These are phyloP conservation scores for Paraleonurus japonicus DNA, from an alignment of 257 asterid genomes.

Conservation along the genomic window DNA sequence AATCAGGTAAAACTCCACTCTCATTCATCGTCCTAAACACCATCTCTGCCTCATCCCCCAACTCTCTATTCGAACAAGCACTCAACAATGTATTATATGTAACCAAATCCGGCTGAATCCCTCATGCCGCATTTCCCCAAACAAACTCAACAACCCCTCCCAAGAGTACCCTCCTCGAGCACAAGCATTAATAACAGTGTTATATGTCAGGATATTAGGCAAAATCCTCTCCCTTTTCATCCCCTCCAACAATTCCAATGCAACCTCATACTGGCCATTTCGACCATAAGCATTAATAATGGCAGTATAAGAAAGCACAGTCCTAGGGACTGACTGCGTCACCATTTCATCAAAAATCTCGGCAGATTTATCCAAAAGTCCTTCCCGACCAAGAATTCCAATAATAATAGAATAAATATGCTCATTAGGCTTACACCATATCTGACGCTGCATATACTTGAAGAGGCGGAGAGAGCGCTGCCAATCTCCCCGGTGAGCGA, in stretches of 20 bases:
- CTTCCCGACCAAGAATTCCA: constrained; percentile 84
- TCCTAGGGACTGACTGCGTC: constrained; percentile 50
- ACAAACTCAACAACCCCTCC: constrained; percentile 92
- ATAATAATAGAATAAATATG: constrained; percentile 76
- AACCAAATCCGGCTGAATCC: constrained; percentile 91
- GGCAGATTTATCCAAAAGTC: constrained; percentile 74
- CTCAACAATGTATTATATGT: constrained; percentile 82
- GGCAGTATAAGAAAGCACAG: constrained; percentile 77
- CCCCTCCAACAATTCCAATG: constrained; percentile 58
- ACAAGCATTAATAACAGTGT: constrained; percentile 81
- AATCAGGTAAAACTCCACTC: constrained; percentile 86
- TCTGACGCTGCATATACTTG: constrained; percentile 94
- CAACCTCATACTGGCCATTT: constrained; percentile 74
- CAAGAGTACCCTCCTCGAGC: constrained; percentile 92
- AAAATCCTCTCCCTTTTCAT: constrained; percentile 77
- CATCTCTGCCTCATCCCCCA: constrained; percentile 95
- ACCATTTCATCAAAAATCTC: constrained; percentile 92
- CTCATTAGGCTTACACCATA: constrained; percentile 95
- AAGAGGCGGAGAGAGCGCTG: constrained; percentile 94
- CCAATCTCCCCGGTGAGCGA: constrained; percentile 92
- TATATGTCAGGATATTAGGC: constrained; percentile 88
- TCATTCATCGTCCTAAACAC: constrained; percentile 96
- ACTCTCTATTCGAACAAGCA: constrained; percentile 73
- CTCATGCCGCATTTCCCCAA: constrained; percentile 95
- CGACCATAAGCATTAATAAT: constrained; percentile 89